phyloP scores from a whole-genome alignment of 2,329 filamentous ascomycete species.

The Cryphonectria radicalis region DNA sequence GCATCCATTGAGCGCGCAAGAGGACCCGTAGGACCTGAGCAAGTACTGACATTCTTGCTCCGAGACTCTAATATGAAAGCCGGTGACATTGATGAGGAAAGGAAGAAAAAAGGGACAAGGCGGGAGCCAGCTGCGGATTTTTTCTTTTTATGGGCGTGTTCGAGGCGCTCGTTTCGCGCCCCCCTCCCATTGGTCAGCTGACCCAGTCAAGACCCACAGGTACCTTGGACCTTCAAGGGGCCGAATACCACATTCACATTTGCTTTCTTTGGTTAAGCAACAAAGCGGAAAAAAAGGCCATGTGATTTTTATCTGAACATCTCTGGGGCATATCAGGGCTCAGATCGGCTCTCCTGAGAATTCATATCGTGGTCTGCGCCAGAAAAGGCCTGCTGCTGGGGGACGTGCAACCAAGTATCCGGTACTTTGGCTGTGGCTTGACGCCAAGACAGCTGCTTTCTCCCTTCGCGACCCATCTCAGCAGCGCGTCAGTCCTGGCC shows the following conservation, averaged over 20 bases:
- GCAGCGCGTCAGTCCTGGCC: slow-evolving; percentile 6
- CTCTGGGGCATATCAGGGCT: background rate
- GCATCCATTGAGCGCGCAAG: slow-evolving; percentile 97
- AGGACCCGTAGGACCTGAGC: slow-evolving; percentile 81
- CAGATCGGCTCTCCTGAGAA: background rate
- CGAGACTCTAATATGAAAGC: slow-evolving; percentile 99
- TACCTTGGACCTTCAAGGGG: background rate
- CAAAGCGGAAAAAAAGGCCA: background rate
- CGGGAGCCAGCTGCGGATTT: slow-evolving; percentile 36
- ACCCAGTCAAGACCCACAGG: background rate
- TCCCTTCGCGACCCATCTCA: slow-evolving; percentile 16
- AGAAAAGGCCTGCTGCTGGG: background rate
- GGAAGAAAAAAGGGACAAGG: slow-evolving; percentile 47
- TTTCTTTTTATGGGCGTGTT: slow-evolving; percentile 23
- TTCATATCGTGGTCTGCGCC: background rate
- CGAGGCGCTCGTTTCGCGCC: slow-evolving; percentile 6
- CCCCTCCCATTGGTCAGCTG: slow-evolving; percentile 4
- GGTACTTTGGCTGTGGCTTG: background rate
- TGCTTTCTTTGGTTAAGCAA: background rate
- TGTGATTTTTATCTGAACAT: background rate
- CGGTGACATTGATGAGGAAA: slow-evolving; percentile 73
- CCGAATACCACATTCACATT: background rate
- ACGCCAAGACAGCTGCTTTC: slow-evolving; percentile 7
- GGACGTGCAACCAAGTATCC: slow-evolving; percentile 34
- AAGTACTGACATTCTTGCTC: slow-evolving; percentile 89